Base-by-base conservation (phyloP, 208 protist species). In the Crithidia sp. region DNA sequence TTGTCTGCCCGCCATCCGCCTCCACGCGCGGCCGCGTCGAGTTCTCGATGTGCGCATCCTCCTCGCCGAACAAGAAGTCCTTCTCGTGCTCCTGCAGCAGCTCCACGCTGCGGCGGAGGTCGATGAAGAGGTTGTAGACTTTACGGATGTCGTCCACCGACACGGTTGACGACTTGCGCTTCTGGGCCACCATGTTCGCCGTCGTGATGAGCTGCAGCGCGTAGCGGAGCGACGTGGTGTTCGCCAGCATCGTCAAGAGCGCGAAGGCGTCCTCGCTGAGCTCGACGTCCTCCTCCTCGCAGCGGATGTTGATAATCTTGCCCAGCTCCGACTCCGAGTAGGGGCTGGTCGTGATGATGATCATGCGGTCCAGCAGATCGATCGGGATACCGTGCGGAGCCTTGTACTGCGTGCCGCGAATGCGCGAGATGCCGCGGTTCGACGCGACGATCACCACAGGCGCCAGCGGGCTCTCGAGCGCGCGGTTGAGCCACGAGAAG, bases 401-500 rank as follows among this genome's bases (percentile, higher is more conserved):
- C 55, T 96, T 94, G 91, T 99, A 98, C 47, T 99, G 87, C 9
- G 99, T 99, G 37, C 99, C 99, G 50, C 99, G 90, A 78, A 99
- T 99, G 17, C 88, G 98, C 3, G 98, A 99, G 71, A 99, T 99
- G 69, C 99, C 96, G 44, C 99, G 83, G 88, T 99, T 99, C 4
- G 99, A 99, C 9, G 99, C 99, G 76, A 99, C 96, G 60, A 99
- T 97, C 17, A 99, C 86, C 40, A 99, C 97, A 2, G 99, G 99
- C 6, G 99, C 95, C 66, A 99, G 87, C 16, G 98, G 95, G 63
- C 86, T 97, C 90, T 99, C 99, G 0, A 99, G 83, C 1, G 99
- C 99, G 61, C 99, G 90, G 86, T 99, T 99, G 37, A 99, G 89
- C 93, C 99, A 99, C 17, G 98, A 99, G 85, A 99, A 99, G 88